Conservation (phyloP, 345 rosid genomes). For the Rhodamnia rubescens region DNA sequence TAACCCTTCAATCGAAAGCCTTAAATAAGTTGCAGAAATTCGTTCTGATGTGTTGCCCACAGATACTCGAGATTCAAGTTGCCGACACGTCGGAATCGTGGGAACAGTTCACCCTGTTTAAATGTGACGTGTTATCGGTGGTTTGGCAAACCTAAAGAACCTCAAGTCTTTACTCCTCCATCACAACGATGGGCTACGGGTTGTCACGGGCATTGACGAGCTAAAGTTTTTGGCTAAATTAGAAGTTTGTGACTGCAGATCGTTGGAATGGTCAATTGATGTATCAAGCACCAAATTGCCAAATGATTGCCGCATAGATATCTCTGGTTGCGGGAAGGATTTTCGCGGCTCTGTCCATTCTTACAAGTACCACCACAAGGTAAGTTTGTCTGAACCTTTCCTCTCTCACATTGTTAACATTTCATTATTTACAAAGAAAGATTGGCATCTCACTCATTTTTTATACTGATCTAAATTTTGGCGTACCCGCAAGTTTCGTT, state of each 20-base stretch:
- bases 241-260: rapidly evolving
- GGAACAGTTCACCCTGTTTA: rapidly evolving
- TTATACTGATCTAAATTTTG: not conserved
- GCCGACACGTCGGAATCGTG: not conserved
- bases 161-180: not conserved
- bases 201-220: not conserved
- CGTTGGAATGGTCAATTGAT: not conserved
- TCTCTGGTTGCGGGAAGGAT: not conserved
- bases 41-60: rapidly evolving
- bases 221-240: not conserved
- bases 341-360: not conserved
- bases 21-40: not conserved
- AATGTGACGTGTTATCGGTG: rapidly evolving
- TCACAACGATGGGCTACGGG: not conserved
- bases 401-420: not conserved
- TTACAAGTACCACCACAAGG: not conserved
- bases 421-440: not conserved
- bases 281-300: not conserved
- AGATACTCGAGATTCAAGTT: not conserved
- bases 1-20: not conserved
- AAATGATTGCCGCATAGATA: not conserved
- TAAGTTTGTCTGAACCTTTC: not conserved
- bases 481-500: not conserved
- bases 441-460: not conserved
- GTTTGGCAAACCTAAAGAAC: not conserved